Base-by-base conservation (phyloP, 164 flowering plant species). In the Liquidambar formosana region DNA sequence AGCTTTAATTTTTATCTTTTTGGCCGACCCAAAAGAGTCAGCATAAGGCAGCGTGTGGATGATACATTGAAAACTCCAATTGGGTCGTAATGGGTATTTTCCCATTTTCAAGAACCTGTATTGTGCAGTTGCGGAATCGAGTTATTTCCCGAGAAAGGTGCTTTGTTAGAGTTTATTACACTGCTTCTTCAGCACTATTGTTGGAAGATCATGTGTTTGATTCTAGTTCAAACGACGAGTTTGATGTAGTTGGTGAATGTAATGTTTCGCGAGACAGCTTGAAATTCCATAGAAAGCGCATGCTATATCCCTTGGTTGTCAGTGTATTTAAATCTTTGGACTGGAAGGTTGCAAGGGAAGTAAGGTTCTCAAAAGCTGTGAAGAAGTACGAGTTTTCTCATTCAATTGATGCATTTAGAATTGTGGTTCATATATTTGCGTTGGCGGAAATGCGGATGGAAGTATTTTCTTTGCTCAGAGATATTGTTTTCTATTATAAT, bases 341-440 rank as follows among this genome's bases (percentile, higher is more conserved):
- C 70, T 81, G 85, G 91, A 41, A 56, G 22, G 64, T 73, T 57
- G 78, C 79, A 10, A 68, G 78, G 70, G 51, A 73, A 53, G 46
- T 74, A 8, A 57, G 73, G 18, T 87, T 87, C 69, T 54, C 66
- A 1, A 73, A 28, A 43, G 78, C 77, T 12, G 78, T 76, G n/a
- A 57, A 62, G 9, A 69, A 61, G 59, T 70, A 79, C 76, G 89
- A 85, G 2, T 75, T 83, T 57, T 16, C 65, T 69, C 79, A 76
- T 69, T 79, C 90, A 9, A 61, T 86, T 1, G n/a, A 70, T 43
- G 78, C 78, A 6, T 83, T 70, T 76, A 79, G 74, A 53, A 67
- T 77, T 65, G 64, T 82, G 3, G 71, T 83, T 63, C 79, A 84
- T 77, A 67, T 77, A 5, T 86, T 86, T 62, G 81, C 91, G 0